phyloP scores from a whole-genome alignment of 208 protist genomes.

The Balamuthia mandrillaris region DNA sequence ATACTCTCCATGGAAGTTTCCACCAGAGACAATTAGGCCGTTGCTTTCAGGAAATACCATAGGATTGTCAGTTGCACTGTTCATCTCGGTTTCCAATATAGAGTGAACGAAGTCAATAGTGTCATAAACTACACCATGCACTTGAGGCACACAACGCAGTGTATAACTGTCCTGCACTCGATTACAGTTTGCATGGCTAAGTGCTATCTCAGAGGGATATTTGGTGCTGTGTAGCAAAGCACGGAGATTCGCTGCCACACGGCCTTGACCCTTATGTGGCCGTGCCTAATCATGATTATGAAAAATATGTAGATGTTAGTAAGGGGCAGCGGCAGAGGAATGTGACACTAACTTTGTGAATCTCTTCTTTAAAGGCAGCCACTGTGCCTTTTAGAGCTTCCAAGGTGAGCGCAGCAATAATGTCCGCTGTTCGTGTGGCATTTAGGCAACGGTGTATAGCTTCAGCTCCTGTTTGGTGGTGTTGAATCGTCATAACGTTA shows the following conservation, averaged over 20 bases:
- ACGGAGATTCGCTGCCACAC: conserved; percentile 31
- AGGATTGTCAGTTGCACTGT: conserved; percentile 85
- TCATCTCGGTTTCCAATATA: conserved; percentile 79
- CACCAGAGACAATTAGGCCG: conserved; percentile 71
- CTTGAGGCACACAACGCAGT: conserved; percentile 82
- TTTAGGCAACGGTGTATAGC: conserved; percentile 62
- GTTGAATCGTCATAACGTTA: background rate
- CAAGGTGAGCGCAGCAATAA: conserved; percentile 75
- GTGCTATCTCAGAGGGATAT: conserved; percentile 68
- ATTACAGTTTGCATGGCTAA: conserved; percentile 65
- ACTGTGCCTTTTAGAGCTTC: conserved; percentile 75
- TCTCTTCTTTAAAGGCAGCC: conserved; percentile 64
- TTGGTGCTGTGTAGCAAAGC: background rate
- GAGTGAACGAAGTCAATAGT: conserved; percentile 74
- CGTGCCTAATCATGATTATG: background rate
- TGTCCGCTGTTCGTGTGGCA: conserved; percentile 52
- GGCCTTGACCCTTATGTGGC: conserved; percentile 23
- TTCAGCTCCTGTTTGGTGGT: conserved; percentile 48
- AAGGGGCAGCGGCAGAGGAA: background rate
- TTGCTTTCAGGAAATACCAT: conserved; percentile 76
- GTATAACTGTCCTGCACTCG: conserved; percentile 84
- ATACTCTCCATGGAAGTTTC: conserved; percentile 89
- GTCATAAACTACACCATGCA: conserved; percentile 74
- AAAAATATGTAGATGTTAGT: background rate
- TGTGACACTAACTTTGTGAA: conserved; percentile 68